These are phyloP conservation scores for Ustilago lituana DNA, from an alignment of 1,284 basidiomycete species.

Conservation along the genomic window DNA sequence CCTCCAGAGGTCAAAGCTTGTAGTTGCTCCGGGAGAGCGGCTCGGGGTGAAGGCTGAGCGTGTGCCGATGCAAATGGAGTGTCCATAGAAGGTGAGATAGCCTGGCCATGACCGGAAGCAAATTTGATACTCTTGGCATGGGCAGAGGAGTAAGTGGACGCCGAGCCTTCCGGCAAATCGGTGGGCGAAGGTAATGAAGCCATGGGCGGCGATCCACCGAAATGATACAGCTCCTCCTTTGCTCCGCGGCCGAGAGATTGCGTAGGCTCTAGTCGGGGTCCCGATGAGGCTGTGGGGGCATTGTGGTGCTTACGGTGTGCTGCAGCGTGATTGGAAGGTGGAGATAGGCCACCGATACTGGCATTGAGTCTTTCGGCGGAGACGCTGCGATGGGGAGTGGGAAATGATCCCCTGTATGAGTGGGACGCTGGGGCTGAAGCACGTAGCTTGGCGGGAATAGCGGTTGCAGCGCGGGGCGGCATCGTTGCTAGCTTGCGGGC, in stretches of 20 bases:
- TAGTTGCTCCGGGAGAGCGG: not conserved
- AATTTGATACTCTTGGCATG: slow-evolving; percentile 12
- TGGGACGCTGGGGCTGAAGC: slow-evolving; percentile 2
- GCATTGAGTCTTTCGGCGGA: not conserved
- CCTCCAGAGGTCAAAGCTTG: too few relatives aligned
- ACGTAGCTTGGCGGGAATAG: slow-evolving; percentile 2
- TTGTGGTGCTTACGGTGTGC: not conserved
- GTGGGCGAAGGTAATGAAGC: slow-evolving; percentile 16
- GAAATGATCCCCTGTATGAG: slow-evolving; percentile 5
- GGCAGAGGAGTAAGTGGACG: slow-evolving; percentile 20
- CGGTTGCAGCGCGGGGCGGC: not conserved
- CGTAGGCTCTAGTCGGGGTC: not conserved
- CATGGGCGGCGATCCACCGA: slow-evolving; percentile 2
- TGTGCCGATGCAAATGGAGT: not conserved
- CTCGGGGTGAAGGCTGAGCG: not conserved
- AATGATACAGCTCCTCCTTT: not conserved
- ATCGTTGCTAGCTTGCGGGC: slow-evolving; percentile 2
- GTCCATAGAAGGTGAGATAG: not conserved
- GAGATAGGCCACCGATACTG: not conserved
- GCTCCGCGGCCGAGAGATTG: slow-evolving; percentile 2
- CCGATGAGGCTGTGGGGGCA: not conserved
- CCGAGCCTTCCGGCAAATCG: slow-evolving; percentile 5
- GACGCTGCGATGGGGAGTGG: not conserved
- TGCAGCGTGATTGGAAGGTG: not conserved
- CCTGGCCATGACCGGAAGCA: not conserved